phyloP scores from a whole-genome alignment of 75 land plant species.

The Adiantum capillusveneris region DNA sequence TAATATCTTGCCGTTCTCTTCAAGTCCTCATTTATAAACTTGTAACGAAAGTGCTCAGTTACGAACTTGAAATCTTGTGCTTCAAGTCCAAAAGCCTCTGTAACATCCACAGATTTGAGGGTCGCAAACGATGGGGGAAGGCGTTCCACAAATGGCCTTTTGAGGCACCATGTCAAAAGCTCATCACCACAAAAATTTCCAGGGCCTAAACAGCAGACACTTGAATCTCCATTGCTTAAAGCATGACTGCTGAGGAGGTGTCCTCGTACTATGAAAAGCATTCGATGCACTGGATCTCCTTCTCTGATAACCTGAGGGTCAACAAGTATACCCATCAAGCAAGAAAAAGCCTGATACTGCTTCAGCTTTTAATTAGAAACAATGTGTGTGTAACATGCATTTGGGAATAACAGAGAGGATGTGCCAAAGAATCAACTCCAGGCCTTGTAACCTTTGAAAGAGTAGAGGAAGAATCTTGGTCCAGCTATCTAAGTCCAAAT shows the following conservation, averaged over 20 bases:
- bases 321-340: no score
- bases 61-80: conserved; percentile 59
- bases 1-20: conserved; percentile 61
- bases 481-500: no score
- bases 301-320: conserved; percentile 75
- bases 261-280: conserved; percentile 74
- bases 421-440: no score
- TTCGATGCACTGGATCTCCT: conserved; percentile 73
- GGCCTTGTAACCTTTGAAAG: no score
- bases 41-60: conserved; percentile 81
- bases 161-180: conserved; percentile 79
- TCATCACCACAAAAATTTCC: conserved; percentile 85
- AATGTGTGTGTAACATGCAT: no score
- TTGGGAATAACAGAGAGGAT: no score
- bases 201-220: conserved; percentile 60
- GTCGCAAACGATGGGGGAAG: conserved; percentile 81
- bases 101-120: conserved; percentile 48
- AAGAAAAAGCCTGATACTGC: no score
- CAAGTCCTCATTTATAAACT: conserved; percentile 65
- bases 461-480: no score
- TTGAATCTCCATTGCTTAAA: conserved; percentile 51
- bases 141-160: conserved; percentile 54
- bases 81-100: conserved; percentile 69
- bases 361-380: no score
- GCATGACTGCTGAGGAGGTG: conserved; percentile 56